Evolutionary conservation across 768 basidiomycete species (phyloP).

Genomic region (Tylopilus rubrobrunneus): DNA sequence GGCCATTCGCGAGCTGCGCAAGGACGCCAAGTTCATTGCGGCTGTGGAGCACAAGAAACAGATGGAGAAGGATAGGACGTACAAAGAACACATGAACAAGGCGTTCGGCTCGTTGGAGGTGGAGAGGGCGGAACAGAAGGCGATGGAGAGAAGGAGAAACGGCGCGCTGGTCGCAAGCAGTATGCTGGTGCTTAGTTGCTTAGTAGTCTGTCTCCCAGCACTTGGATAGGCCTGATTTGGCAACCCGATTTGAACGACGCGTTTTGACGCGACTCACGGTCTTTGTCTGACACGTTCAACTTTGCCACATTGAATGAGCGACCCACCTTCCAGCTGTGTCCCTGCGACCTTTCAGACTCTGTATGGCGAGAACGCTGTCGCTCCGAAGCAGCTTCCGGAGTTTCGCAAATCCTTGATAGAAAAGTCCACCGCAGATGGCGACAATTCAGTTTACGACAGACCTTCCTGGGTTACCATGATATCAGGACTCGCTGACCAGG

Average conservation of each 20-base stretch:
- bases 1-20: slow-evolving; percentile 91
- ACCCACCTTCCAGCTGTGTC: slow-evolving; percentile 22
- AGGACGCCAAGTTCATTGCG: slow-evolving; percentile 92
- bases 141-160: slow-evolving; percentile 78
- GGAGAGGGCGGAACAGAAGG: slow-evolving; percentile 94
- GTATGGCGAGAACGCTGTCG: slow-evolving; percentile 19
- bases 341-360: slow-evolving; percentile 33
- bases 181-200: no score
- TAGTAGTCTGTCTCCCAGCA: not conserved
- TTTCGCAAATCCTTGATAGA: slow-evolving; percentile 40
- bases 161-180: slow-evolving; percentile 71
- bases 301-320: slow-evolving; percentile 19
- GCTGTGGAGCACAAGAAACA: slow-evolving; percentile 81
- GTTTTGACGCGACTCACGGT: not conserved
- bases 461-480: slow-evolving; percentile 49
- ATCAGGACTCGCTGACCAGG: slow-evolving; percentile 48
- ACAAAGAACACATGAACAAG: slow-evolving; percentile 80
- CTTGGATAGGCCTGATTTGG: slow-evolving; percentile 7
- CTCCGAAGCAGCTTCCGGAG: slow-evolving; percentile 39
- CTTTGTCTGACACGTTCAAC: not conserved
- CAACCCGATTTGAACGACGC: not conserved
- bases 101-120: slow-evolving; percentile 74
- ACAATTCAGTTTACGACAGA: slow-evolving; percentile 33
- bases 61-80: slow-evolving; percentile 76
- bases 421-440: slow-evolving; percentile 32